phyloP scores from a whole-genome alignment of 2,329 filamentous ascomycete species.

The Scedosporium aurantiacum region DNA sequence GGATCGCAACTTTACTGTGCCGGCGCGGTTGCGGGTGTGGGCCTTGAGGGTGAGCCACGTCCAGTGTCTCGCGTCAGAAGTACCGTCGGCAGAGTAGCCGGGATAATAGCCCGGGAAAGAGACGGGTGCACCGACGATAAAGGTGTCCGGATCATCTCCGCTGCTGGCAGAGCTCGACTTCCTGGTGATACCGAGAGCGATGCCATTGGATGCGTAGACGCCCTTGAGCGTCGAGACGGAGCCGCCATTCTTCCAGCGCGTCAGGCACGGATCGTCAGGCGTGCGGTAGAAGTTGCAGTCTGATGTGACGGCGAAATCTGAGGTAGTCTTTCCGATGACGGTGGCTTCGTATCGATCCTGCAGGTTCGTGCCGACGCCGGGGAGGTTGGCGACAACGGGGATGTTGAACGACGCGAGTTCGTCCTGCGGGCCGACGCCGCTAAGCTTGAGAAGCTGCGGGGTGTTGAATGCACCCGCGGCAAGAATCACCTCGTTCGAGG shows the following conservation, averaged over 20 bases:
- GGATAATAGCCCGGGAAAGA: constrained; percentile 47
- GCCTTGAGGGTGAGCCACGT: constrained; percentile 39
- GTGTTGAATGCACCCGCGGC: constrained; percentile 42
- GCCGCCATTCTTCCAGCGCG: constrained; percentile 18
- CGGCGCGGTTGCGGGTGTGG: constrained; percentile 26
- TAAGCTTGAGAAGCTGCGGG: constrained; percentile 41
- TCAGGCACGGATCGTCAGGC: constrained; percentile 24
- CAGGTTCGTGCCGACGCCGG: constrained; percentile 49
- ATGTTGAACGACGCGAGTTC: constrained; percentile 28
- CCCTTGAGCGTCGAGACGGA: constrained; percentile 18
- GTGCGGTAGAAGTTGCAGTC: constrained; percentile 22
- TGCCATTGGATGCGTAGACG: constrained; percentile 34
- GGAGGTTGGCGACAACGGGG: constrained; percentile 37
- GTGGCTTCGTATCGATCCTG: constrained; percentile 33
- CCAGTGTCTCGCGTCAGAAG: constrained; percentile 29
- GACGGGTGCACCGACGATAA: constrained; percentile 42
- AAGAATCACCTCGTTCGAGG: constrained; percentile 36
- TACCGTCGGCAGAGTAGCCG: constrained; percentile 34
- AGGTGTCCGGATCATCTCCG: constrained; percentile 37
- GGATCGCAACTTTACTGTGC: constrained; percentile 37
- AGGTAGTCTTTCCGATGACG: constrained; percentile 11
- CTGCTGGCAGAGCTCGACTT: constrained; percentile 22
- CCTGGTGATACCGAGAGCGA: constrained; percentile 35
- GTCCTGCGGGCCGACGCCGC: constrained; percentile 31
- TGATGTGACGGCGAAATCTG: constrained; percentile 17